Base-by-base conservation (phyloP, 2,329 filamentous ascomycete species). In the Microcyclospora pomicola region DNA sequence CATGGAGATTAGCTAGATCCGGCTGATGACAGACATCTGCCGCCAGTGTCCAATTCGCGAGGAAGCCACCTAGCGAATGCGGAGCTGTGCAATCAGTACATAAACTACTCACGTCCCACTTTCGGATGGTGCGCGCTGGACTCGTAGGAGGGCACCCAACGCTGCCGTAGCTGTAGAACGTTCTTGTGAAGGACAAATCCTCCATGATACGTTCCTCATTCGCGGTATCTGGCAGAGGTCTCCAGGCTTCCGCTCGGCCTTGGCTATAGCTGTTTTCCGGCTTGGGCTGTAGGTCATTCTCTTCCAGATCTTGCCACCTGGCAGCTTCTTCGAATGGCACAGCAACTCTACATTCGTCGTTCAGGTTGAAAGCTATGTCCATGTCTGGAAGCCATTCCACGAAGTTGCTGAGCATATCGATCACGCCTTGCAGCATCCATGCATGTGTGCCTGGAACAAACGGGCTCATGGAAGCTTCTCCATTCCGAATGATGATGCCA, bases 11-110 rank as follows among this genome's bases (percentile, higher is more conserved):
- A 19, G 75, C 72, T 27, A 88, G 64, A 45, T 91, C 84, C 1
- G 84, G 80, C 51, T 91, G 83, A 42, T 80, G 72, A 53, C 84
- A 92, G 19, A 80, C 68, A 34, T 83, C 72, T 5, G 76, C 69
- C 5, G 79, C 73, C 7, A 68, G 54, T 1, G 68, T 65, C 76
- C 80, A 87, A 48, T 82, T 68, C 4, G 66, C 63, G 5, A 85
- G 61, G 49, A 83, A 81, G 15, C 76, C 75, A 2, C 73, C 77
- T 13, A 73, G 62, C 0, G 81, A 80, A 50, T 87, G 80, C 0
- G 72, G 71, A 6, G 64, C 60, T 2, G 68, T 64, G 54, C 82
- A 88, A 2, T 64, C 62, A 0, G 71, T 62, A 55, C 83, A 88
- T 36, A 84, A 68, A 28, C 71, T 66, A 38, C 69, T 68, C 15